Evolutionary conservation across 1,139 yeast genomes (phyloP).

Genomic region (Diutina scorzettiae): DNA sequence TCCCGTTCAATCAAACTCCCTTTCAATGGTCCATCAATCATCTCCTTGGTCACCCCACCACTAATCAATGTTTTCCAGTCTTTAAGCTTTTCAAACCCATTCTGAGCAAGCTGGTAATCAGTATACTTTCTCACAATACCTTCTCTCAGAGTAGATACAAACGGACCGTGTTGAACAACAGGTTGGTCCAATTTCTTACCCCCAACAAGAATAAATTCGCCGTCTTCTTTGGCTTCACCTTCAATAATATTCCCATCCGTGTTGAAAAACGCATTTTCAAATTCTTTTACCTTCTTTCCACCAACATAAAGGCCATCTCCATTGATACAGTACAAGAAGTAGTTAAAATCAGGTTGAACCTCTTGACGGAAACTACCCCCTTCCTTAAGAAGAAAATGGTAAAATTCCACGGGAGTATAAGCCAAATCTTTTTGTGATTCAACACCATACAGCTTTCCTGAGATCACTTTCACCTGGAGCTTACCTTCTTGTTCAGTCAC

Average conservation of each 20-base stretch:
- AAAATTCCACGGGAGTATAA: slow-evolving; percentile 72
- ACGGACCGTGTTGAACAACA: slow-evolving; percentile 83
- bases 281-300: slow-evolving; percentile 25
- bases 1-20: slow-evolving; percentile 26
- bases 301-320: slow-evolving; percentile 46
- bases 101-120: slow-evolving; percentile 56
- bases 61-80: slow-evolving; percentile 63
- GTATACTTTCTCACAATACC: slow-evolving; percentile 54
- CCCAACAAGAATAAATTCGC: slow-evolving; percentile 51
- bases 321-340: slow-evolving; percentile 56
- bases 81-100: slow-evolving; percentile 63
- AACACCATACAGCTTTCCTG: slow-evolving; percentile 68
- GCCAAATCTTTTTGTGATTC: slow-evolving; percentile 69
- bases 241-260: not conserved
- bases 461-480: slow-evolving; percentile 58
- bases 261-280: slow-evolving; percentile 45
- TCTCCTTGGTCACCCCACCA: slow-evolving; percentile 40
- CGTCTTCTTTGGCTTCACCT: not conserved
- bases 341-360: slow-evolving; percentile 53
- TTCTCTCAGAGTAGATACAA: slow-evolving; percentile 57
- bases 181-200: slow-evolving; percentile 71
- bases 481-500: slow-evolving; percentile 55
- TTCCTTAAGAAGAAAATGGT: slow-evolving; percentile 54
- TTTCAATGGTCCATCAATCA: slow-evolving; percentile 28
- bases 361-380: slow-evolving; percentile 58